Conservation (phyloP, 352 stramenopile species). For the Aphanomyces astaci region DNA sequence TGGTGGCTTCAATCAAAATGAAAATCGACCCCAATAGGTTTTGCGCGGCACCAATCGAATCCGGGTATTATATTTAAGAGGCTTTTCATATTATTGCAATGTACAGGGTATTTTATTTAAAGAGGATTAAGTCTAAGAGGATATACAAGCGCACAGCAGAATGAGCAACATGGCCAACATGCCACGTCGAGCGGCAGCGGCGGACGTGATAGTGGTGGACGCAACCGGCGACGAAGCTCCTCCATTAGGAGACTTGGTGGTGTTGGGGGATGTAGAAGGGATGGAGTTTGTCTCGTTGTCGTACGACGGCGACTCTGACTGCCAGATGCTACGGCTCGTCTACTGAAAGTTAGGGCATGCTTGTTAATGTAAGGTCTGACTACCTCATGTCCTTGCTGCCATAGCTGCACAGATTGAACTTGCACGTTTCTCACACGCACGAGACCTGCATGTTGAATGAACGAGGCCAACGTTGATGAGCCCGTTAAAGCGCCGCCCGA, state of each 20-base stretch:
- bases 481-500: too few species aligned
- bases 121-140: neutral
- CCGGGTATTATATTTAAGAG: neutral
- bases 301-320: neutral
- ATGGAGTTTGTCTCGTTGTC: neutral
- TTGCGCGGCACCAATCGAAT: slow-evolving; percentile 4
- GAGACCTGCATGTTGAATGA: neutral
- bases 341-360: neutral
- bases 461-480: neutral
- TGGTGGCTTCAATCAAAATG: neutral
- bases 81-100: neutral
- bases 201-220: neutral
- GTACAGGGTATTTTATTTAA: neutral
- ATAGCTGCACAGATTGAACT: neutral
- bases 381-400: neutral
- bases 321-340: neutral
- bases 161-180: neutral
- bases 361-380: neutral
- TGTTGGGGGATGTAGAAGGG: neutral
- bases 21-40: too few species aligned
- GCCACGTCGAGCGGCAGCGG: neutral
- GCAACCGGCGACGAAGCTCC: neutral
- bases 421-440: neutral
- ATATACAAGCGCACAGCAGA: neutral
- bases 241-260: neutral